Percentiles rank a stretch among this genome's conserved stretches.
These are phyloP conservation scores for Saturnispora silvae DNA, from an alignment of 805 yeast species.

Conservation along the genomic window DNA sequence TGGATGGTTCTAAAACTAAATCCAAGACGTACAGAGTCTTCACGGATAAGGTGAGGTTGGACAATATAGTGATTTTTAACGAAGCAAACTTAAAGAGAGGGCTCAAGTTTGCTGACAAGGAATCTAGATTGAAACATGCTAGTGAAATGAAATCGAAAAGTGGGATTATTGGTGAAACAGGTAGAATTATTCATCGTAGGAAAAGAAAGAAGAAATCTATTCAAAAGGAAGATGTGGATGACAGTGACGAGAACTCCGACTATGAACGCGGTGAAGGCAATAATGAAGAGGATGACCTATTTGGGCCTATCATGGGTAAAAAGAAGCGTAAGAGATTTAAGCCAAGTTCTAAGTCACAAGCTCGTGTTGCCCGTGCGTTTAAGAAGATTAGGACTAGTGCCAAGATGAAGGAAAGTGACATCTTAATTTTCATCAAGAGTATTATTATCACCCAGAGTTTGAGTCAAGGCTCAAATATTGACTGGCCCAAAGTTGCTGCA, in stretches of 20 bases:
- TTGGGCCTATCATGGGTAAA: slow-evolving; percentile 21
- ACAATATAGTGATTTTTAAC: slow-evolving; percentile 7
- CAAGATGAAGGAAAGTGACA: slow-evolving; percentile 29
- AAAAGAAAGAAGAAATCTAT: slow-evolving; percentile 3
- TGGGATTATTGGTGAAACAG: slow-evolving; percentile 6
- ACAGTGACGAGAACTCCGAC: neutral
- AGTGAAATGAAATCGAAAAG: neutral
- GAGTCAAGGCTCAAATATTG: slow-evolving; percentile 39
- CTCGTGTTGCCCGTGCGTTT: slow-evolving; percentile 12
- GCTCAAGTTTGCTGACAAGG: slow-evolving; percentile 10
- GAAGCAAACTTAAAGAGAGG: slow-evolving; percentile 8
- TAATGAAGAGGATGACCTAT: slow-evolving; percentile 15
- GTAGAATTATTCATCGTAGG: slow-evolving; percentile 2
- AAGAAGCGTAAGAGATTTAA: slow-evolving; percentile 22
- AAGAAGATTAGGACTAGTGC: slow-evolving; percentile 19
- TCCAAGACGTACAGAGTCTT: slow-evolving; percentile 5
- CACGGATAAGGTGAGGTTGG: slow-evolving; percentile 8
- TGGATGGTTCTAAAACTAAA: slow-evolving; percentile 1
- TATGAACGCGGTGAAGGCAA: slow-evolving; percentile 1
- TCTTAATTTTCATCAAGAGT: slow-evolving; percentile 47
- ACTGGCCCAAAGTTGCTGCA: slow-evolving; percentile 51
- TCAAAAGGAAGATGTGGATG: slow-evolving; percentile 1
- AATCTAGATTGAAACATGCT: slow-evolving; percentile 8
- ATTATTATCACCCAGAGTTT: slow-evolving; percentile 61
- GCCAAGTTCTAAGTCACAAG: slow-evolving; percentile 9